A percentile compares a stretch with the other conserved stretches of the same genome.
Evolutionary conservation across 2,329 filamentous ascomycete genomes (phyloP).

Genomic region (Periconia macrospinosa): DNA sequence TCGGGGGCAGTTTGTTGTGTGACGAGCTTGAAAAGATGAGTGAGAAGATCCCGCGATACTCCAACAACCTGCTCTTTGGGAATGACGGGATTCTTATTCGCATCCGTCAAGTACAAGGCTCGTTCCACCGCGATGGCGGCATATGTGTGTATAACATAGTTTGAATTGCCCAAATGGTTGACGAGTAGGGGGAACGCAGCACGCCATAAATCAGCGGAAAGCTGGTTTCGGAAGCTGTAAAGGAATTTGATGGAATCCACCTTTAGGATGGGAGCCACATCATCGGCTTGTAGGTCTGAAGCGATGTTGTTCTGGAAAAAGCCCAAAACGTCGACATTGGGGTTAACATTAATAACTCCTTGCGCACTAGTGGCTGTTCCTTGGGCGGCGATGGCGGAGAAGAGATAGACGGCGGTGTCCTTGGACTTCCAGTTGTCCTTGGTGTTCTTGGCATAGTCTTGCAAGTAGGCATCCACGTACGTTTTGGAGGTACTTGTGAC

Average conservation of each 20-base stretch:
- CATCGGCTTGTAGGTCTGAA: conserved; percentile 75
- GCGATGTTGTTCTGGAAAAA: conserved; percentile 95
- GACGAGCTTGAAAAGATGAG: conserved; percentile 89
- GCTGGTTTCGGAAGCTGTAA: conserved; percentile 93
- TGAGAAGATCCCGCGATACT: conserved; percentile 80
- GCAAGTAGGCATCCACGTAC: conserved; percentile 84
- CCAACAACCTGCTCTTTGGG: conserved; percentile 75
- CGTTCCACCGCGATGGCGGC: conserved; percentile 96
- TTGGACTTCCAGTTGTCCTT: conserved; percentile 89
- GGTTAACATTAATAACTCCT: conserved; percentile 88
- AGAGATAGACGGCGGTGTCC: conserved; percentile 97
- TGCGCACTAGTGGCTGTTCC: conserved; percentile 83
- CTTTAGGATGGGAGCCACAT: conserved; percentile 82
- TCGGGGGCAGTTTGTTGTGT: conserved; percentile 81
- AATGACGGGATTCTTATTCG: conserved; percentile 76
- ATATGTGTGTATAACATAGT: conserved; percentile 98
- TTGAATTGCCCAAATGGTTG: conserved; percentile 83
- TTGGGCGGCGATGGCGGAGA: conserved; percentile 90
- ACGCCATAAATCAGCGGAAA: conserved; percentile 90
- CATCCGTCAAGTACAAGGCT: conserved; percentile 80
- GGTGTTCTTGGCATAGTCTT: conserved; percentile 67
- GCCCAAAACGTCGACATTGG: conserved; percentile 78
- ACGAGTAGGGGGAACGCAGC: conserved; percentile 87
- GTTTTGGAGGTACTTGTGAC: conserved; percentile 86
- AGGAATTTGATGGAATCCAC: conserved; percentile 98